phyloP scores from a whole-genome alignment of 257 asterid genomes.

The Linaria vulgaris region DNA sequence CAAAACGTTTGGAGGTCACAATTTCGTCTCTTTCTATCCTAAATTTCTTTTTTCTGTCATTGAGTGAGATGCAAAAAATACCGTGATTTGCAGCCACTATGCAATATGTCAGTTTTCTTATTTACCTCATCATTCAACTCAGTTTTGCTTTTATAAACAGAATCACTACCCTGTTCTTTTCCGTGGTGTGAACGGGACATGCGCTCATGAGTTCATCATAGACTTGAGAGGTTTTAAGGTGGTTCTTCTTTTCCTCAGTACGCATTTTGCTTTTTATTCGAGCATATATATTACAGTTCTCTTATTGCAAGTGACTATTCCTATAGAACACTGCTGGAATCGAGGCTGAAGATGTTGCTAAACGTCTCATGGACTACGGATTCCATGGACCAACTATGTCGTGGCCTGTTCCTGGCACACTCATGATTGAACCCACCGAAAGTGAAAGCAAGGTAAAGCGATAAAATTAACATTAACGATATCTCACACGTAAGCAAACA shows the following conservation, averaged over 20 bases:
- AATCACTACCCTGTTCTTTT: slow-evolving; percentile 85
- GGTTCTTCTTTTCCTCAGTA: slow-evolving; percentile 7
- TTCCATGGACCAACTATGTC: slow-evolving; percentile 99
- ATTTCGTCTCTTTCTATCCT: slow-evolving; percentile 11
- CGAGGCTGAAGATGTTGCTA: slow-evolving; percentile 97
- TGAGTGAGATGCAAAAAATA: background rate
- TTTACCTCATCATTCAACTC: slow-evolving; percentile 6
- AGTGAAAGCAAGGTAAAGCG: slow-evolving; percentile 95
- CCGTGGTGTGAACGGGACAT: slow-evolving; percentile 94
- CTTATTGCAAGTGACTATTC: slow-evolving; percentile 22
- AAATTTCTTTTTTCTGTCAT: background rate
- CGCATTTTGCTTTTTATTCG: background rate
- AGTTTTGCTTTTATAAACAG: slow-evolving; percentile 46
- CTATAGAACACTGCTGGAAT: slow-evolving; percentile 85
- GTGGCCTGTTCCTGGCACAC: slow-evolving; percentile 99
- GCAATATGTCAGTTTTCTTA: slow-evolving; percentile 1
- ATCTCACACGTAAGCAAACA: background rate
- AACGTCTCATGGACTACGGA: slow-evolving; percentile 98
- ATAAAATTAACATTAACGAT: background rate
- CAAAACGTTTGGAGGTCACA: slow-evolving; percentile 87
- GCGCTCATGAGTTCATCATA: slow-evolving; percentile 90
- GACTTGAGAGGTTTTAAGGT: slow-evolving; percentile 96
- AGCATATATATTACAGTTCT: background rate
- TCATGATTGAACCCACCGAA: slow-evolving; percentile 97
- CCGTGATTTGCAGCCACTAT: background rate